Conservation (phyloP, 139 green algal species). For the Micromonas commoda region DNA sequence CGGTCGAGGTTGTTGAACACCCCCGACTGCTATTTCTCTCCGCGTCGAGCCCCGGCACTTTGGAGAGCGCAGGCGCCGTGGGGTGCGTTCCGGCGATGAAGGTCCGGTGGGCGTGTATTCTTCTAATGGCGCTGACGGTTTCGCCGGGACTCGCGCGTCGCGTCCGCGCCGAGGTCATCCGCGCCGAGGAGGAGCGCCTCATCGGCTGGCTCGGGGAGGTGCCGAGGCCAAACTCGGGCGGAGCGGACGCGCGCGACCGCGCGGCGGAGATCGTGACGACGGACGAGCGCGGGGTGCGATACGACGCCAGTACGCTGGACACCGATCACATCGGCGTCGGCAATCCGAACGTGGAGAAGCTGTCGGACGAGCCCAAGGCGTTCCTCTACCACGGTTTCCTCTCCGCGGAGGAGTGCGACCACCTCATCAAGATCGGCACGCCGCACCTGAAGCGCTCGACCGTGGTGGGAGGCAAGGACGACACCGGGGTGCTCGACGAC, state of each 20-base stretch:
- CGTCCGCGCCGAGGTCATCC: too few relatives aligned
- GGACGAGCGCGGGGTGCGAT: neutral
- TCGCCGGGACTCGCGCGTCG: too few relatives aligned
- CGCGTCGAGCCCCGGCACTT: too few relatives aligned
- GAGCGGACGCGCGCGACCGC: neutral
- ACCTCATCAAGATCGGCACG: conserved; percentile 28
- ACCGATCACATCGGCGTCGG: neutral
- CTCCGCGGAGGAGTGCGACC: conserved; percentile 32
- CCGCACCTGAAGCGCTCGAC: conserved; percentile 24
- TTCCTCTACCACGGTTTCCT: conserved; percentile 33
- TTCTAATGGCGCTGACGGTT: too few relatives aligned
- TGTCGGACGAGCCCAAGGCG: conserved; percentile 22
- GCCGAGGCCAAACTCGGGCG: neutral
- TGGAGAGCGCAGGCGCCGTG: too few relatives aligned
- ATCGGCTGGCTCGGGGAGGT: conserved; percentile 30
- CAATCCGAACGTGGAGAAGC: conserved; percentile 11
- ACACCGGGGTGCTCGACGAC: conserved; percentile 3
- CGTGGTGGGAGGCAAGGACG: conserved; percentile 16
- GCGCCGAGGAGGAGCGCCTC: conserved; percentile 23
- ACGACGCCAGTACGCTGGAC: neutral
- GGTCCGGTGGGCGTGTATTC: too few relatives aligned
- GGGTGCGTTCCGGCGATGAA: too few relatives aligned
- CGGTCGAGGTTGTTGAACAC: too few relatives aligned
- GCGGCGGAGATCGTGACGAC: neutral
- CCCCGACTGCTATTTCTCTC: too few relatives aligned